Conservation (phyloP, 306 rosid genomes). For the Glycyrrhiza uralensis region DNA sequence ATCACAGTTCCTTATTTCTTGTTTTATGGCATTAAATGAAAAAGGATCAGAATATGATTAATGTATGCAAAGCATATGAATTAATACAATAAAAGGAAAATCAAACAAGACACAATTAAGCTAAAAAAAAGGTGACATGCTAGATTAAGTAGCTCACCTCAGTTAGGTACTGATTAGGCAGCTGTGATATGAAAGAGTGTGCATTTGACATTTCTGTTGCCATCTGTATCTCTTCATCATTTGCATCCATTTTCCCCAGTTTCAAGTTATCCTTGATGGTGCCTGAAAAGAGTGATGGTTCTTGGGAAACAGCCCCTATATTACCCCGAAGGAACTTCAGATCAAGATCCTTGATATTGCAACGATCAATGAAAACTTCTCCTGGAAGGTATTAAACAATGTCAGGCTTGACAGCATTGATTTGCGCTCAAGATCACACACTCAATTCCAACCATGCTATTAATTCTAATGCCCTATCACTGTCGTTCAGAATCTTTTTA, state of each 20-base stretch:
- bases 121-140: background rate
- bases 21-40: background rate
- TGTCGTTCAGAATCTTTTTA: background rate
- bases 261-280: slow-evolving; percentile 71
- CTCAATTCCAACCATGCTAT: background rate
- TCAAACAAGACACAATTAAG: background rate
- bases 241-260: slow-evolving; percentile 69
- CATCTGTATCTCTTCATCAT: slow-evolving; percentile 56
- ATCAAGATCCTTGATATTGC: slow-evolving; percentile 63
- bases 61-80: background rate
- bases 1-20: background rate
- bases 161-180: slow-evolving; percentile 72
- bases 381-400: slow-evolving; percentile 42
- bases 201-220: slow-evolving; percentile 83
- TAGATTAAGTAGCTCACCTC: slow-evolving; percentile 49
- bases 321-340: slow-evolving; percentile 70
- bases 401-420: slow-evolving; percentile 11
- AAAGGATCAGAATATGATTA: slow-evolving; percentile 1
- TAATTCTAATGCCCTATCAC: background rate
- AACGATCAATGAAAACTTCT: slow-evolving; percentile 58
- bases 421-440: slow-evolving; percentile 2
- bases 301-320: slow-evolving; percentile 79
- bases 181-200: slow-evolving; percentile 65
- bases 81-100: background rate
- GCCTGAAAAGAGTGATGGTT: slow-evolving; percentile 72